A percentile compares a stretch with the other conserved stretches of the same genome.
Evolutionary conservation across 495 filamentous ascomycete species (phyloP).

Genomic region (Pseudomonodictys pantanalensis): DNA sequence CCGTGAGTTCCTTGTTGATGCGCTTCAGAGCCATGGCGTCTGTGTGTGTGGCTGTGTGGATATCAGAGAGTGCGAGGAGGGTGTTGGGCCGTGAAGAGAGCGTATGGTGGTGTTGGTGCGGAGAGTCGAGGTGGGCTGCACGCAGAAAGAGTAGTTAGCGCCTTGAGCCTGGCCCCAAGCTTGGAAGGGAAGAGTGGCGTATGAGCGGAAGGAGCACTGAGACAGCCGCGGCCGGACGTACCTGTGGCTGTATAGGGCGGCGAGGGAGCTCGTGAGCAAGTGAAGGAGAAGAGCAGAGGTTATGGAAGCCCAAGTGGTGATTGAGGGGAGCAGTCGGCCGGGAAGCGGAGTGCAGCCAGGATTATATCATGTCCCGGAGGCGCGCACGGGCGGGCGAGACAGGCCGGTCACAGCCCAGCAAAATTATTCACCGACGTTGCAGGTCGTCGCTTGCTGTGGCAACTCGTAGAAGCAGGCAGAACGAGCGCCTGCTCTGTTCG

Average conservation of each 20-base stretch:
- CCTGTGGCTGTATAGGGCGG: constrained; percentile 5
- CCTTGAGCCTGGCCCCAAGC: constrained; percentile 24
- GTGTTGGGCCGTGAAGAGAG: constrained; percentile 19
- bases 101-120: constrained; percentile 28
- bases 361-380: constrained; percentile 21
- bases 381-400: constrained; percentile 9
- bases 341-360: constrained; percentile 14
- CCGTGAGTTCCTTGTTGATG: constrained; percentile 99
- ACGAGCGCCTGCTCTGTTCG: not conserved
- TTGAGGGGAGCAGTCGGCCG: constrained; percentile 1
- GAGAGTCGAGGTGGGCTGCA: constrained; percentile 30
- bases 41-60: constrained; percentile 39
- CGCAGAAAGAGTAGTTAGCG: constrained; percentile 26
- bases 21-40: constrained; percentile 91
- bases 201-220: constrained; percentile 27
- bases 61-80: constrained; percentile 28
- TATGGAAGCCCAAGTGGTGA: too few relatives aligned
- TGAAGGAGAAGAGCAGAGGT: not conserved
- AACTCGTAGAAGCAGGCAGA: constrained; percentile 23
- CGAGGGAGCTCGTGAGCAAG: not conserved
- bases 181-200: constrained; percentile 17
- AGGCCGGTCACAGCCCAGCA: constrained; percentile 17
- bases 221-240: constrained; percentile 8
- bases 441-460: constrained; percentile 12
- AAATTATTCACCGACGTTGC: constrained; percentile 19